Base-by-base conservation (phyloP, 192 early-diverging fungal species). In the Coemansia sp. region DNA sequence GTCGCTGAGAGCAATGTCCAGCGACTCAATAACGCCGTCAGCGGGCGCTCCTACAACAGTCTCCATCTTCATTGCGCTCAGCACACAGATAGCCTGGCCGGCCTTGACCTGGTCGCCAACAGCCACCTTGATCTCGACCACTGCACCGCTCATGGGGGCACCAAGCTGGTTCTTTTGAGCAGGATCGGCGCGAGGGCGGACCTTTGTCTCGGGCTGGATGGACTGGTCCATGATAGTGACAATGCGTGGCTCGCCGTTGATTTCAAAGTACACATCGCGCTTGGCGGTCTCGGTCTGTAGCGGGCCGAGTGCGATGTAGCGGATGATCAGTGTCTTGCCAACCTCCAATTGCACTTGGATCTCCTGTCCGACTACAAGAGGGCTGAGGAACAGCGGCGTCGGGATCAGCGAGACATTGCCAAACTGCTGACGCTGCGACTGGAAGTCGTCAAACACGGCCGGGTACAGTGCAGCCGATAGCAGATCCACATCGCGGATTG, bases 11-110 rank as follows among this genome's bases (percentile, higher is more conserved):
- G 82, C 78, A 23, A 95, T 85, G 24, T 84, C 76, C 10, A 95
- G 86, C 43, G 86, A 76, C 53, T 88, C 89, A 46, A 97, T 82
- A n/a, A 84, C 83, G 63, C 92, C 92, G 43, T 89, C 84, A 24
- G 88, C 85, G 6, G 94, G 85, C 9, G 94, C 87, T 18, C 91
- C 85, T 24, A 98, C 93, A 24, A 96, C 86, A 3, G 94, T 98
- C 82, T 98, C 95, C 92, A 94, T 94, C 85, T 94, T 98, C 96
- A 98, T 98, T n/a, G 96, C 96, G 62, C 89, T 92, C 37, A 98
- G 83, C 24, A 98, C 90, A 60, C 89, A 93, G 63, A 98, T 78
- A 2, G 96, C 91, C 63, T 95, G 92, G 14, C 96, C 96, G 14
- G 87, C 86, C 86, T 94, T 95, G 48, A 98, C 88, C 58, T 84